Evolutionary conservation across 2,329 filamentous ascomycete genomes (phyloP), one percentile per base, ranked within the genome.

Genomic region (Paraconiothyrium sp.): DNA sequence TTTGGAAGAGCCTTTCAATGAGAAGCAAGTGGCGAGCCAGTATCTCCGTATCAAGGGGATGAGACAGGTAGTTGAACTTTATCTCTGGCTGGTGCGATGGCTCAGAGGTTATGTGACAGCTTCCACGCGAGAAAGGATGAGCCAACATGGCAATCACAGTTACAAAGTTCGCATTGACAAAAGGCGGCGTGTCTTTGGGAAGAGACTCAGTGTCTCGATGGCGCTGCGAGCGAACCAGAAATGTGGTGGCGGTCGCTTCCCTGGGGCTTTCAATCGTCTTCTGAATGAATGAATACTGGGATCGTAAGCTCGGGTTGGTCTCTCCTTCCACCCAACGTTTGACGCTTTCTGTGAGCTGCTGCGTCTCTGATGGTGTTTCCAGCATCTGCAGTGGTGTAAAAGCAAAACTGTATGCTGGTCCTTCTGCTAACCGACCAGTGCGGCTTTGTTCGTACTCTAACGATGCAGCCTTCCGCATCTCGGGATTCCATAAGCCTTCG

Each of bases 1-100:
- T n/a, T 6, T 69, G 66, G 24, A 68, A 69, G 6, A 69, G 65
- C 9, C 60, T 59, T 1, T 81, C 75, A 2, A 80, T 71, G 48
- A 77, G 78, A 16, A 72, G 72, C 5, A 76, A 60, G 39, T 78
- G 75, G 5, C 76, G 72, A 0, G 79, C 77, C 0, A 80, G 67
- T 9, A 83, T 62, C 44, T 82, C 76, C 4, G 79, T 58, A 58
- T 84, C 82, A 2, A 81, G 67, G 0, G 82, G 80, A 58, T 84
- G 79, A 8, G 78, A 74, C 20, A 84, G 72, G 41, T 82, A 83
- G 11, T 75, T 75, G 0, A 78, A 76, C 59, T 82, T 78, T 52
- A 84, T 80, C 1, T 63, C 43, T 0, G 80, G 80, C 8, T 74
- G 62, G 1, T 61, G 69, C 0, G 65, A 64, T 0, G 75, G 68